Percentiles rank a stretch among this genome's conserved stretches.
Evolutionary conservation across 495 filamentous ascomycete genomes (phyloP).

Genomic region (Geoglossum glabrum): DNA sequence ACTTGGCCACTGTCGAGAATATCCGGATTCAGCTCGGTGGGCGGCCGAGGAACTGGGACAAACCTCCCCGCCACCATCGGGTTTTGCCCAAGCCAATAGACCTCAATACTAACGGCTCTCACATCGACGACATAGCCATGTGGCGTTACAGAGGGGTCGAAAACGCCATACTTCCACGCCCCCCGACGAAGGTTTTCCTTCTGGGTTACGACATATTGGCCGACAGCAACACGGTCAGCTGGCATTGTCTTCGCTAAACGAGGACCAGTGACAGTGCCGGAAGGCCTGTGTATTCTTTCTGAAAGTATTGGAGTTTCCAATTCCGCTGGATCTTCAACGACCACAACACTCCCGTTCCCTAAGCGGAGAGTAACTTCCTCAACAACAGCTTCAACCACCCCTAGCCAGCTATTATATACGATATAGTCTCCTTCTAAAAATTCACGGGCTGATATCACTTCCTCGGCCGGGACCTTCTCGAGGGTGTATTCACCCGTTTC

Average conservation of each 20-base stretch:
- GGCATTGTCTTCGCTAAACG: background rate
- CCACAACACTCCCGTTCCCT: conserved; percentile 18
- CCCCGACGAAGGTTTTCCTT: conserved; percentile 29
- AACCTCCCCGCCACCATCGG: background rate
- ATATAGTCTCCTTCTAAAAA: conserved; percentile 16
- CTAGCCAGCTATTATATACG: conserved; percentile 21
- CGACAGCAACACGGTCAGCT: conserved; percentile 17
- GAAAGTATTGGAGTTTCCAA: conserved; percentile 5
- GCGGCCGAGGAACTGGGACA: conserved; percentile 3
- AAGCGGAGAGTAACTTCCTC: conserved; percentile 16
- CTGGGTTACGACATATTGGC: conserved; percentile 28
- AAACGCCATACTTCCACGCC: conserved; percentile 28
- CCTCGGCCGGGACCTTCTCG: conserved; percentile 12
- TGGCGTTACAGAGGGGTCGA: conserved; percentile 22
- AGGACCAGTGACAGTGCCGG: background rate
- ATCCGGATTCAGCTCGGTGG: conserved; percentile 8
- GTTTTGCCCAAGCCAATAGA: conserved; percentile 32
- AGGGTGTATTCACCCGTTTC: conserved; percentile 6
- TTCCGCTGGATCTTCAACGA: conserved; percentile 16
- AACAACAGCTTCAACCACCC: conserved; percentile 13
- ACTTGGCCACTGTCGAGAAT: conserved; percentile 11
- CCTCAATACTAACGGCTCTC: conserved; percentile 19
- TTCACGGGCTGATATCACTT: conserved; percentile 13
- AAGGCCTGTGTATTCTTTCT: background rate
- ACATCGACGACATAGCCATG: conserved; percentile 29